phyloP scores from a whole-genome alignment of 805 yeast genomes.

The Lipomyces sp. region DNA sequence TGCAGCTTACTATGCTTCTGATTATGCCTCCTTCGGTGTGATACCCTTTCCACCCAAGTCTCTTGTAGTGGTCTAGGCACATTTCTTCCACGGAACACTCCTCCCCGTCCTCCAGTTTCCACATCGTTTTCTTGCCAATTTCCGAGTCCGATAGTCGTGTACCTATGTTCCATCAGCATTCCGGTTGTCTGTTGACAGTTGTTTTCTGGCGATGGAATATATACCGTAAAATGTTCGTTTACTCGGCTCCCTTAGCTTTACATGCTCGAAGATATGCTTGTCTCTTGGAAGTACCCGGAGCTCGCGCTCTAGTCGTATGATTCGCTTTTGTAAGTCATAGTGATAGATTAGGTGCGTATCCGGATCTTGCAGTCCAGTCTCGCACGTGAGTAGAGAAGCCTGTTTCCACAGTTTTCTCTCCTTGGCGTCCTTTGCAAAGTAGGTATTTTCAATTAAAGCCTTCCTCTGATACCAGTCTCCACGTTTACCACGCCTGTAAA shows the following conservation, averaged over 20 bases:
- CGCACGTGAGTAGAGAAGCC: constrained; percentile 23
- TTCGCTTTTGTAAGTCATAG: constrained; percentile 24
- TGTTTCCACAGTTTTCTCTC: constrained; percentile 19
- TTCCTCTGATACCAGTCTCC: constrained; percentile 30
- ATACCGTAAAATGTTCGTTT: constrained; percentile 17
- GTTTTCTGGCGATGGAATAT: not conserved
- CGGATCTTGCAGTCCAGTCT: constrained; percentile 26
- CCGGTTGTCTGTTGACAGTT: too few species aligned
- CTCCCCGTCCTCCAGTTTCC: constrained; percentile 18
- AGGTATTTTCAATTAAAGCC: constrained; percentile 24
- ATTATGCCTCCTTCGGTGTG: constrained; percentile 40
- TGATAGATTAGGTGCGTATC: constrained; percentile 27
- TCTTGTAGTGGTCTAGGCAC: constrained; percentile 36
- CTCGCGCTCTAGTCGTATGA: constrained; percentile 22
- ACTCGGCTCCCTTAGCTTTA: constrained; percentile 12
- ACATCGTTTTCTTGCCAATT: constrained; percentile 16
- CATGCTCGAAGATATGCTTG: constrained; percentile 17
- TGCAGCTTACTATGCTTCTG: constrained; percentile 30
- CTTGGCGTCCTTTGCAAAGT: constrained; percentile 7
- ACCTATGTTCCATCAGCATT: not conserved
- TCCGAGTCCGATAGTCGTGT: constrained; percentile 10
- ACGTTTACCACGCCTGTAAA: constrained; percentile 25
- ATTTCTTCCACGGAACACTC: constrained; percentile 37
- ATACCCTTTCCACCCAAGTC: constrained; percentile 37
- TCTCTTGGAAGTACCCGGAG: constrained; percentile 17